A percentile compares a stretch with the other conserved stretches of the same genome.
Evolutionary conservation across 2,329 filamentous ascomycete species (phyloP).

Genomic region (Ascochyta viciae-villosae): DNA sequence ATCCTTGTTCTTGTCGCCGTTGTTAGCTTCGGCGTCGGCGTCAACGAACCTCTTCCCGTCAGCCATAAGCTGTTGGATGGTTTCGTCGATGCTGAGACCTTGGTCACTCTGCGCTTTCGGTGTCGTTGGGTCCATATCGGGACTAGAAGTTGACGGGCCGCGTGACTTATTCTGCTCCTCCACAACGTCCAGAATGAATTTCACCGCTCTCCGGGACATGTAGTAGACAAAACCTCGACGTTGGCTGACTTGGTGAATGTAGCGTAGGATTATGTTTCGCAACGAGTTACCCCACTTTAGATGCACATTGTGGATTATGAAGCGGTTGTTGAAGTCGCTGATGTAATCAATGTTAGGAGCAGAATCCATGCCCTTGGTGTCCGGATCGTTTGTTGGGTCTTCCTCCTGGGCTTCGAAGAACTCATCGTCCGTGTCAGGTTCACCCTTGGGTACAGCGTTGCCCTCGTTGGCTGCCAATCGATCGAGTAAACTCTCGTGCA

Average conservation of each 20-base stretch:
- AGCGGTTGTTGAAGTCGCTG: slow-evolving; percentile 96
- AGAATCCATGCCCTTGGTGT: slow-evolving; percentile 64
- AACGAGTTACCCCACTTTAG: slow-evolving; percentile 98
- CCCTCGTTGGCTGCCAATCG: slow-evolving; percentile 66
- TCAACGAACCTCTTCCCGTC: slow-evolving; percentile 85
- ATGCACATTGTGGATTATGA: slow-evolving; percentile 97
- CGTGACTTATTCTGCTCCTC: slow-evolving; percentile 83
- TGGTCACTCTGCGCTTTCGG: slow-evolving; percentile 58
- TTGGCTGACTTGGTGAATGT: slow-evolving; percentile 97
- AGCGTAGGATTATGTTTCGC: slow-evolving; percentile 93
- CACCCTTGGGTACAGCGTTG: slow-evolving; percentile 49
- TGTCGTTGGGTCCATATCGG: slow-evolving; percentile 37
- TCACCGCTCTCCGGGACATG: slow-evolving; percentile 91
- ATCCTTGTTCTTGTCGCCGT: slow-evolving; percentile 14
- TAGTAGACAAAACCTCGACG: slow-evolving; percentile 97
- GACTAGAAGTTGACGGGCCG: slow-evolving; percentile 37
- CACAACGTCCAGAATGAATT: slow-evolving; percentile 97
- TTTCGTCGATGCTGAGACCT: slow-evolving; percentile 76
- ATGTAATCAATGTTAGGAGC: slow-evolving; percentile 80
- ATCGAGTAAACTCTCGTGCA: slow-evolving; percentile 64
- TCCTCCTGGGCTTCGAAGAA: slow-evolving; percentile 62
- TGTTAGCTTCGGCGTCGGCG: slow-evolving; percentile 64
- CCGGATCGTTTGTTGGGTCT: slow-evolving; percentile 56
- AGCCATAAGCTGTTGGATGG: slow-evolving; percentile 82
- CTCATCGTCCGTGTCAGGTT: slow-evolving; percentile 53